These are phyloP conservation scores for Apophysomyces elegans DNA, from an alignment of 371 early-diverging fungal genomes.

Conservation along the genomic window DNA sequence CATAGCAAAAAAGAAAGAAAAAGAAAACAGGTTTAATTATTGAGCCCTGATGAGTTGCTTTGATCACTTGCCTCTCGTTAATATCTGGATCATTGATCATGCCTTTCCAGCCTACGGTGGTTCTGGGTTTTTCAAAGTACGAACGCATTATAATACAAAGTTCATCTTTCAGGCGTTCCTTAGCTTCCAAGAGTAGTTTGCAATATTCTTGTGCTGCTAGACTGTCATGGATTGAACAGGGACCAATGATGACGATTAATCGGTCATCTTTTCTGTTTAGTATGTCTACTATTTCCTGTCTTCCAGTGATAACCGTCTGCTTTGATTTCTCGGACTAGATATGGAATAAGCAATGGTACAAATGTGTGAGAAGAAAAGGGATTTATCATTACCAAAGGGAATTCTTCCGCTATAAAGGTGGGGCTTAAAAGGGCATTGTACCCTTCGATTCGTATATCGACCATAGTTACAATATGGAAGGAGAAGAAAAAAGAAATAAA, in stretches of 20 bases:
- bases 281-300: constrained; percentile 67
- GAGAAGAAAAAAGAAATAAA: constrained; percentile 21
- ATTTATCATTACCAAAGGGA: constrained; percentile 50
- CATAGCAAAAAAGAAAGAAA: not conserved
- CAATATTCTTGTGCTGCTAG: constrained; percentile 85
- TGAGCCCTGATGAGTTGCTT: not conserved
- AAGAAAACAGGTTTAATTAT: too few species aligned
- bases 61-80: constrained; percentile 62
- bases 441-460: constrained; percentile 42
- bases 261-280: constrained; percentile 83
- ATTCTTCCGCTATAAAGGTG: constrained; percentile 52
- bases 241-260: constrained; percentile 87
- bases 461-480: constrained; percentile 16
- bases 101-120: constrained; percentile 95
- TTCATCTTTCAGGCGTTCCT: constrained; percentile 57
- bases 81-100: constrained; percentile 91
- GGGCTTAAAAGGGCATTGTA: constrained; percentile 49
- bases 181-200: constrained; percentile 42
- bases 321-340: constrained; percentile 35
- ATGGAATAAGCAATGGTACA: not conserved
- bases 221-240: constrained; percentile 94
- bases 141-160: constrained; percentile 88
- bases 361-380: not conserved
- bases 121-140: constrained; percentile 95
- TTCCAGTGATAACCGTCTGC: constrained; percentile 46